These are phyloP conservation scores for Nothophoma quercina DNA, from an alignment of 2,329 filamentous ascomycete species.

Conservation along the genomic window DNA sequence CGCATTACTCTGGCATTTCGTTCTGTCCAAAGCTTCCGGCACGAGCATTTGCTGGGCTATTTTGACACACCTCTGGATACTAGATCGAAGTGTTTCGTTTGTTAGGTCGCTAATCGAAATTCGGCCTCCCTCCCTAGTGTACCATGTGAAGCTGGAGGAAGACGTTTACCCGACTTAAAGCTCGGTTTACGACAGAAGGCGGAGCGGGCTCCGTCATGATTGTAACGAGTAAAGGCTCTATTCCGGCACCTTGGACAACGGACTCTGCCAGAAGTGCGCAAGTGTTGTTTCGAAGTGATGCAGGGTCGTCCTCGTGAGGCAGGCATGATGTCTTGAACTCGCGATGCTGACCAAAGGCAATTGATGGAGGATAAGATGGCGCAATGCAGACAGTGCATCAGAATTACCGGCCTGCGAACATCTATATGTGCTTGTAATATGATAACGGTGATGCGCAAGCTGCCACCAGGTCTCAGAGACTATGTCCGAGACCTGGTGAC, in stretches of 20 bases:
- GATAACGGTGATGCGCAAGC: neutral
- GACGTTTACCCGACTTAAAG: conserved; percentile 5
- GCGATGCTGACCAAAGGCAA: neutral
- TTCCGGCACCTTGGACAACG: conserved; percentile 1
- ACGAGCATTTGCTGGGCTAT: neutral
- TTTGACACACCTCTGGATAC: neutral
- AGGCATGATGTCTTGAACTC: neutral
- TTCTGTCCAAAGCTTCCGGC: neutral
- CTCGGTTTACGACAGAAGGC: neutral
- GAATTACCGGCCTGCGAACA: neutral
- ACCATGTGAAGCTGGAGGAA: neutral
- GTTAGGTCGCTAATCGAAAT: neutral
- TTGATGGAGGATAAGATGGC: neutral
- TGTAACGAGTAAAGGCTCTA: neutral
- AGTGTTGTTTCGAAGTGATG: conserved; percentile 4
- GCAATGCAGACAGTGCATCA: neutral
- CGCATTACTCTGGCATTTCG: neutral
- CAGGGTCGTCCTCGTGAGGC: conserved; percentile 1
- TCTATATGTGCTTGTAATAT: neutral
- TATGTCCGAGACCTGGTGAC: neutral
- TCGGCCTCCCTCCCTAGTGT: neutral
- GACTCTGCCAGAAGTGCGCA: neutral
- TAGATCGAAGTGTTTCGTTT: neutral
- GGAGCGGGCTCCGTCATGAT: conserved; percentile 9
- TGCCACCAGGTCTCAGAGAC: neutral